Conservation (phyloP, 345 rosid genomes). For the Bruguiera sexangula region DNA sequence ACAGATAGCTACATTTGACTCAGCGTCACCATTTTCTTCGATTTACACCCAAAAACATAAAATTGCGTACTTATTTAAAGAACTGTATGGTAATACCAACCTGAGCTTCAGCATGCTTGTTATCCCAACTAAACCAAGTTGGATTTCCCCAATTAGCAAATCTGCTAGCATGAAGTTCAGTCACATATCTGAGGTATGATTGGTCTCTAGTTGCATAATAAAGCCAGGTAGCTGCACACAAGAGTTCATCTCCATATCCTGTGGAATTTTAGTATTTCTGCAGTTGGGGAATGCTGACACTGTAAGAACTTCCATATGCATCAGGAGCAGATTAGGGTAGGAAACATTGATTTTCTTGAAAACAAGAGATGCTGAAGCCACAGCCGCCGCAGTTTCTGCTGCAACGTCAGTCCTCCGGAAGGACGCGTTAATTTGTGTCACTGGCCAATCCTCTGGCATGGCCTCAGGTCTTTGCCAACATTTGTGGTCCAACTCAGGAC, state of each 20-base stretch:
- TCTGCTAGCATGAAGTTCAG: constrained; percentile 12
- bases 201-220: constrained; percentile 21
- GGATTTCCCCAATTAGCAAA: constrained; percentile 27
- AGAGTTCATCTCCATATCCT: constrained; percentile 27
- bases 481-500: constrained; percentile 23
- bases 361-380: constrained; percentile 34
- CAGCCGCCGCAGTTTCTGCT: constrained; percentile 31
- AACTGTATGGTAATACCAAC: neutral
- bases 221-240: constrained; percentile 31
- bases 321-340: constrained; percentile 16
- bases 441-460: constrained; percentile 18
- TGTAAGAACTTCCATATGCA: constrained; percentile 21
- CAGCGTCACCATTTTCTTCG: too few relatives aligned
- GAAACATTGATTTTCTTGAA: constrained; percentile 21
- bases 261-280: constrained; percentile 24
- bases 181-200: constrained; percentile 15
- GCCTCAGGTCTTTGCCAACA: constrained; percentile 29
- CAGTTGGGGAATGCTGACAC: constrained; percentile 20
- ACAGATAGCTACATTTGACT: too few relatives aligned
- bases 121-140: constrained; percentile 31
- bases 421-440: constrained; percentile 13
- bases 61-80: too few relatives aligned
- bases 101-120: constrained; percentile 29
- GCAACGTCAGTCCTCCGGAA: constrained; percentile 25
- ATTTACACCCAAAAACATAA: too few relatives aligned